Evolutionary conservation across 768 basidiomycete species (phyloP).

Genomic region (Pisolithus orientalis): DNA sequence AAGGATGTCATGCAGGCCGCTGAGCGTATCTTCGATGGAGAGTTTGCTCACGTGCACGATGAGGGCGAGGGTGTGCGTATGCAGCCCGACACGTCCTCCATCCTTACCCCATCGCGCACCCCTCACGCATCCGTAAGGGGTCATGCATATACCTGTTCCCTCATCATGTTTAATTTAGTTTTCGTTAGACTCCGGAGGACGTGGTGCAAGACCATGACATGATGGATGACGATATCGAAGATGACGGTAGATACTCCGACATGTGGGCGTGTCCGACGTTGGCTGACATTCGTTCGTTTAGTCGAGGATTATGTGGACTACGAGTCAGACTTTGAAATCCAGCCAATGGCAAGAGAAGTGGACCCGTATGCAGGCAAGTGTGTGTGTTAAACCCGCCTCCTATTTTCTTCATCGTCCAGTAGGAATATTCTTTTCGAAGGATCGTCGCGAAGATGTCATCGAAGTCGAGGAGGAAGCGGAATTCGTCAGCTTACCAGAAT

Average conservation of each 20-base stretch:
- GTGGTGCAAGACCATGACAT: conserved; percentile 37
- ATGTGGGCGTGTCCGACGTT: neutral
- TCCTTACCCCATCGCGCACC: conserved; percentile 24
- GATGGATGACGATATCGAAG: conserved; percentile 38
- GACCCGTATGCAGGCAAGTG: conserved; percentile 83
- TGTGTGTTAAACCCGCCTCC: neutral
- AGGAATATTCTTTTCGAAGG: conserved; percentile 96
- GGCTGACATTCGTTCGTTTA: conserved; percentile 7
- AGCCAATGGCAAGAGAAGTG: conserved; percentile 45
- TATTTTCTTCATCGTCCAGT: conserved; percentile 4
- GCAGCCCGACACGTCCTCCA: conserved; percentile 22
- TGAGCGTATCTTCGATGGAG: conserved; percentile 78
- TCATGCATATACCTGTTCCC: neutral
- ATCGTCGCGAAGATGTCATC: conserved; percentile 85
- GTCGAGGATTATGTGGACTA: conserved; percentile 69
- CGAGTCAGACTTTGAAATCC: conserved; percentile 70
- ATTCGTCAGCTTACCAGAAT: conserved; percentile 35
- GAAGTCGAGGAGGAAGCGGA: conserved; percentile 84
- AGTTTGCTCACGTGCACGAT: conserved; percentile 66
- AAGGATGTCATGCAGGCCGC: conserved; percentile 93
- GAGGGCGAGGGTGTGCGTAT: conserved; percentile 47
- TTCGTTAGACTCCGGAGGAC: conserved; percentile 53
- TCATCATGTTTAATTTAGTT: conserved; percentile 2
- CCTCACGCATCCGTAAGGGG: conserved; percentile 18
- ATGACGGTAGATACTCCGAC: conserved; percentile 34